These are phyloP conservation scores for Penicillium odoratum DNA, from an alignment of 495 filamentous ascomycete genomes.

Conservation along the genomic window DNA sequence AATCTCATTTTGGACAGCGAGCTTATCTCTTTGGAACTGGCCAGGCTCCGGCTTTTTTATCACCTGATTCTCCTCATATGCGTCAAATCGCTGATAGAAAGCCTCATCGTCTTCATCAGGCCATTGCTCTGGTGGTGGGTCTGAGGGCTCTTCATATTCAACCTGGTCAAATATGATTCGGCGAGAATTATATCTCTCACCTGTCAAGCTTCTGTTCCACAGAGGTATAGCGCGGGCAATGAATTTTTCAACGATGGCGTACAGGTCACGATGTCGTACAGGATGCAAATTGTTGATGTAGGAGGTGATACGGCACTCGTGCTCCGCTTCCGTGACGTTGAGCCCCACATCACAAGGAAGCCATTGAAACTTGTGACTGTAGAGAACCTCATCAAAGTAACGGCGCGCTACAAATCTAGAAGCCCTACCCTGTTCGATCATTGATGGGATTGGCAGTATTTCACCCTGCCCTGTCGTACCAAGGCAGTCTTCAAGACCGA, in stretches of 20 bases:
- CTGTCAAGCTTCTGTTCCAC: conserved; percentile 45
- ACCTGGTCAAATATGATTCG: not conserved
- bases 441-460: conserved; percentile 5
- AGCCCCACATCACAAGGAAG: conserved; percentile 57
- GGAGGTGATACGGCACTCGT: conserved; percentile 30
- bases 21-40: conserved; percentile 21
- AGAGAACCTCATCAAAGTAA: not conserved
- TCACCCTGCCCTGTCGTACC: conserved; percentile 43
- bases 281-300: conserved; percentile 69
- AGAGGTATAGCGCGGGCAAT: conserved; percentile 49
- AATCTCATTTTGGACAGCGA: conserved; percentile 7
- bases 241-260: conserved; percentile 51
- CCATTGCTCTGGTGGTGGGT: conserved; percentile 1
- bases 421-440: too few relatives aligned
- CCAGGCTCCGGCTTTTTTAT: conserved; percentile 38
- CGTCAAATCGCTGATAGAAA: not conserved
- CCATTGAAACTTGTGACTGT: conserved; percentile 53
- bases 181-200: not conserved
- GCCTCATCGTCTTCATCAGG: not conserved
- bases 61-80: not conserved
- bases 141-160: conserved; percentile 1
- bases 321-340: conserved; percentile 18
- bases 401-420: too few relatives aligned
- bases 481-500: conserved; percentile 43
- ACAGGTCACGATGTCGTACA: conserved; percentile 42